Base-by-base conservation (phyloP, 352 stramenopile species). In the Globisporangium sylvaticum region DNA sequence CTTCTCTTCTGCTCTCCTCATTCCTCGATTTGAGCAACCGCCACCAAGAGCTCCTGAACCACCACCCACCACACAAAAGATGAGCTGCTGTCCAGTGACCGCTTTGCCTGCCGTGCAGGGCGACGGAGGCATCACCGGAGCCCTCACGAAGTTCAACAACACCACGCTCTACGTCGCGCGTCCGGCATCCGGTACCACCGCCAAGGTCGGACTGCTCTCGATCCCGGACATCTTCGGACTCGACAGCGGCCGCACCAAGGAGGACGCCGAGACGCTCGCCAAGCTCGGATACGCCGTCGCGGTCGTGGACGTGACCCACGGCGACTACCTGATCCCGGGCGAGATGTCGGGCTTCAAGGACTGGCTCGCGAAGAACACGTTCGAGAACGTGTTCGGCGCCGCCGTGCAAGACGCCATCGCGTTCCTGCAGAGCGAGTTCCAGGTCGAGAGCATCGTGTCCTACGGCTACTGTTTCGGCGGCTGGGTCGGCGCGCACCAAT, bases 391-490 rank as follows among this genome's bases (percentile, higher is more conserved):
- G 12, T 14, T 76, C 27, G 39, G 46, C 44, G 32, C 42, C 20
- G 62, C 65, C 31, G 59, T 82, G 20, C 32, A 68, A 5, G 58
- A 79, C 10, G 68, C 77, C 31, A 72, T 88, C 48, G 3, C 61
- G 0, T 65, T 75, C 63, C 62, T 85, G 24, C 32, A 77, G 56
- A 69, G 32, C 20, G 68, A 81, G n/a, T 62, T 34, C 34, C 9
- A 48, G n/a, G 29, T 32, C 27, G 55, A 68, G 50, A 58, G 27
- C 25, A 58, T 58, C 18, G 53, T 58, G 12, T 3, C 53, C 62
- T 73, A 89, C 53, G 77, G 78, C 52, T 91, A 84, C 74, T 77
- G 80, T 63, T 78, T 78, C 22, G 76, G 88, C 29, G 29, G 29
- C 29, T 32, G 29, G 29, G 29, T 32, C 29, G 29, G 29, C 29